A percentile compares a stretch with the other conserved stretches of the same genome.
Conservation (phyloP, 1,284 basidiomycete genomes). For the Cryptococcus sp. region DNA sequence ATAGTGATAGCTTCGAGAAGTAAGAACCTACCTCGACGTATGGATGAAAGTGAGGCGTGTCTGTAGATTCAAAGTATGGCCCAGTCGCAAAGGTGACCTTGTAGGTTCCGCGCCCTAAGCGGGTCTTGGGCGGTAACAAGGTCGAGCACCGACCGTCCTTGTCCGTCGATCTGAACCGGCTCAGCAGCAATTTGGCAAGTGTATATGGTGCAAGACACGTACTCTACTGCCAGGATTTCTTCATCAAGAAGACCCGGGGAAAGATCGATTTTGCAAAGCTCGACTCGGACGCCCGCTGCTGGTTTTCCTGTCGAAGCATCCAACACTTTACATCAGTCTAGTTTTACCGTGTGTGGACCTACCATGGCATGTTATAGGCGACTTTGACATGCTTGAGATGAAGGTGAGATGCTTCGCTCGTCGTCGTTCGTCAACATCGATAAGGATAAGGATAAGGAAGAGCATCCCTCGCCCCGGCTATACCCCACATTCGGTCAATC, state of each 20-base stretch:
- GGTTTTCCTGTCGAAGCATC: slow-evolving; percentile 78
- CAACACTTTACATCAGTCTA: slow-evolving; percentile 55
- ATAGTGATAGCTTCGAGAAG: no score
- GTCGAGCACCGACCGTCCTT: slow-evolving; percentile 72
- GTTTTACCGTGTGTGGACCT: slow-evolving; percentile 16
- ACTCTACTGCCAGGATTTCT: slow-evolving; percentile 57
- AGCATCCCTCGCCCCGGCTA: no score
- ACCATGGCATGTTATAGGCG: slow-evolving; percentile 88
- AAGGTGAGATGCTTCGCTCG: not conserved
- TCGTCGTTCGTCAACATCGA: no score
- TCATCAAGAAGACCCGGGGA: slow-evolving; percentile 1
- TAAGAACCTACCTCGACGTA: slow-evolving; percentile 45
- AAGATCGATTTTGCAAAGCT: slow-evolving; percentile 44
- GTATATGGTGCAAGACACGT: no score
- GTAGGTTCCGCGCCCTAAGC: slow-evolving; percentile 60
- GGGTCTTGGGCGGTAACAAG: slow-evolving; percentile 54
- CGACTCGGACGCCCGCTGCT: slow-evolving; percentile 61
- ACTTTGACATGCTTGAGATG: slow-evolving; percentile 46
- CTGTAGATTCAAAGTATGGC: slow-evolving; percentile 65
- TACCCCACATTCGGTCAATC: no score
- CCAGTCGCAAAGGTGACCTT: slow-evolving; percentile 80
- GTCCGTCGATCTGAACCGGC: slow-evolving; percentile 53
- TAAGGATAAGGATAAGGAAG: no score
- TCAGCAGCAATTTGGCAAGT: not conserved
- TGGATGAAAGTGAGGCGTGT: slow-evolving; percentile 73